Conservation (phyloP, 495 filamentous ascomycete species). For the Glutinoglossum americanum region DNA sequence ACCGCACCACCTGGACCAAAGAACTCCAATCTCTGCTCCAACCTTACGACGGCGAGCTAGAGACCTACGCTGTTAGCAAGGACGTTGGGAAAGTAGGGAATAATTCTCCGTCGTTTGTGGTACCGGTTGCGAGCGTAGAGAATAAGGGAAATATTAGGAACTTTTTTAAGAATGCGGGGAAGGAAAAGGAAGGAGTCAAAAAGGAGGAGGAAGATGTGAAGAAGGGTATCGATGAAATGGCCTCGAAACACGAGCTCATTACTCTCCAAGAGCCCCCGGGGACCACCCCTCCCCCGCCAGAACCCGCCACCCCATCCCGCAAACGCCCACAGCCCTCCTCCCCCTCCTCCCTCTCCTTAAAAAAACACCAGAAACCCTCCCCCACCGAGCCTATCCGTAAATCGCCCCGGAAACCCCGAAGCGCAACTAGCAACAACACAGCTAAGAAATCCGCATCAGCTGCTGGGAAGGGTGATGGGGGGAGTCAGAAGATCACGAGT, state of each 20-base stretch:
- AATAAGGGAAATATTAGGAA: conserved; percentile 87
- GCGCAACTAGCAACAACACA: conserved; percentile 25
- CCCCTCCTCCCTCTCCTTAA: conserved; percentile 23
- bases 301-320: not conserved
- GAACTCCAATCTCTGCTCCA: conserved; percentile 56
- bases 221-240: conserved; percentile 19
- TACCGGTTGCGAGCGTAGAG: conserved; percentile 59
- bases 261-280: conserved; percentile 11
- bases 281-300: not conserved
- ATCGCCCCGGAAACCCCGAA: conserved; percentile 18
- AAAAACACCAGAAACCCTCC: conserved; percentile 5
- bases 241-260: conserved; percentile 17
- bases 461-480: conserved; percentile 19
- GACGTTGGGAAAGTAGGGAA: conserved; percentile 96
- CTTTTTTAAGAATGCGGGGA: conserved; percentile 38
- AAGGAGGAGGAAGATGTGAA: conserved; percentile 8
- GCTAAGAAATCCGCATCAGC: conserved; percentile 15
- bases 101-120: conserved; percentile 59
- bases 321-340: not conserved
- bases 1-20: conserved; percentile 44
- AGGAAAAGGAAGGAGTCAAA: conserved; percentile 4
- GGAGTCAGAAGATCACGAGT: conserved; percentile 63
- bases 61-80: conserved; percentile 65
- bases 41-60: conserved; percentile 61
- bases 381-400: too few relatives aligned